phyloP scores from a whole-genome alignment of 2,329 filamentous ascomycete genomes.

The Chaetomiaceae sp. region DNA sequence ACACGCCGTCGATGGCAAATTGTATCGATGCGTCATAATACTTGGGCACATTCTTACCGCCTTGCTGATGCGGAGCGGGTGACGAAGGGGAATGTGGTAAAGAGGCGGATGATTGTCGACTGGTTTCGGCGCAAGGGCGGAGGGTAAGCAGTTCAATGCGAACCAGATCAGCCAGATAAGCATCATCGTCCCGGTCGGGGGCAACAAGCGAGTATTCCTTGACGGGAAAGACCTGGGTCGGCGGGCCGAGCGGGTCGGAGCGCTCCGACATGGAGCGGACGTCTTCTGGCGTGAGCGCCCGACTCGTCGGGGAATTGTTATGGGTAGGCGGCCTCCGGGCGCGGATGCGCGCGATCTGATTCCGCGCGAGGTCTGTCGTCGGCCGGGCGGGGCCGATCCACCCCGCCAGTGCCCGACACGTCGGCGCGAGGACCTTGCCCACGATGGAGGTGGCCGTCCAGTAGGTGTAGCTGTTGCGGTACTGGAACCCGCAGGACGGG shows the following conservation, averaged over 20 bases:
- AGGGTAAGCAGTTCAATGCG: constrained; percentile 65
- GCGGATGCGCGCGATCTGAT: constrained; percentile 66
- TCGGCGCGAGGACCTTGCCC: constrained; percentile 70
- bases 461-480: constrained; percentile 69
- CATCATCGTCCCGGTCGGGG: constrained; percentile 46
- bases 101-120: not conserved
- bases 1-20: constrained; percentile 59
- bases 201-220: constrained; percentile 61
- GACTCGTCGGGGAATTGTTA: constrained; percentile 35
- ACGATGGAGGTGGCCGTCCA: constrained; percentile 70
- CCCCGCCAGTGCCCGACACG: constrained; percentile 64
- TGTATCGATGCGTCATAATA: constrained; percentile 58
- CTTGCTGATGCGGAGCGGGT: constrained; percentile 30
- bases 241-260: constrained; percentile 64
- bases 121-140: constrained; percentile 34
- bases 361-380: constrained; percentile 60
- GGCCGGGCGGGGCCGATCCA: constrained; percentile 71
- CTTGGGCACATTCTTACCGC: constrained; percentile 32
- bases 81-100: constrained; percentile 14
- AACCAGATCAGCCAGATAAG: constrained; percentile 58
- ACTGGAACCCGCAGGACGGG: constrained; percentile 70
- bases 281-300: constrained; percentile 49
- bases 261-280: constrained; percentile 62
- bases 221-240: constrained; percentile 58
- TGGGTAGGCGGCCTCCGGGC: constrained; percentile 53